Base-by-base conservation (phyloP, 129 eudicot species). In the Erigeron canadensis region DNA sequence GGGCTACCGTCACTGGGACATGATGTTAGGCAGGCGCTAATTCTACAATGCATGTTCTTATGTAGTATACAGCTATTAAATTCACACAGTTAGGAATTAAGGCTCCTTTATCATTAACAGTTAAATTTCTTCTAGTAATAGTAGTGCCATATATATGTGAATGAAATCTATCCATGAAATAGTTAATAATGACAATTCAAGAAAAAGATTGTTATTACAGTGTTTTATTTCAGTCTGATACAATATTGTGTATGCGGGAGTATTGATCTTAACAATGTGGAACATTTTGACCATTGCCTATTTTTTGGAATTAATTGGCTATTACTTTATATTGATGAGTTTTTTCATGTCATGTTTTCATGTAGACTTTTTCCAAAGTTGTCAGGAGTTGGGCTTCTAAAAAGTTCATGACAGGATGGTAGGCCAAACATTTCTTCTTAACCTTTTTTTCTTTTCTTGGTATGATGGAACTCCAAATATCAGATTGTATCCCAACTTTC, bases 381-480 rank as follows among this genome's bases (percentile, higher is more conserved):
- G 73, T 91, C 64, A 81, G 97, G 75, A 91, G 97, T 82, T 91
- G 97, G 97, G 94, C 96, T 73, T 91, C 97, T 0, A 91, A 91
- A 79, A 91, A 91, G 79, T 91, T 91, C 82, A 91, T 91, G 97
- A 91, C 97, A 9, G 97, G 97, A 84, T 91, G 97, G 97, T 91
- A 80, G 59, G 89, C 70, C 70, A 55, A 44, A 62, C 39, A 68
- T 65, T 15, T 55, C 23, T 46, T 54, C 16, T 43, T 15, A 57
- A 19, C 48, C 46, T 62, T 15, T 11, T 67, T 67, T 66, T 65
- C 10, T 44, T 60, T 19, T 16, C n/a, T 23, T 15, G 0, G 45
- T 55, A 74, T 70, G 19, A 44, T 42, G 19, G 10, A 41, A 50
- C 2, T 45, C 15, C 22, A 4, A 59, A 59, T 59, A 4, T 21